Conservation (phyloP, 163 green algal genomes). For the Volvox carteri region DNA sequence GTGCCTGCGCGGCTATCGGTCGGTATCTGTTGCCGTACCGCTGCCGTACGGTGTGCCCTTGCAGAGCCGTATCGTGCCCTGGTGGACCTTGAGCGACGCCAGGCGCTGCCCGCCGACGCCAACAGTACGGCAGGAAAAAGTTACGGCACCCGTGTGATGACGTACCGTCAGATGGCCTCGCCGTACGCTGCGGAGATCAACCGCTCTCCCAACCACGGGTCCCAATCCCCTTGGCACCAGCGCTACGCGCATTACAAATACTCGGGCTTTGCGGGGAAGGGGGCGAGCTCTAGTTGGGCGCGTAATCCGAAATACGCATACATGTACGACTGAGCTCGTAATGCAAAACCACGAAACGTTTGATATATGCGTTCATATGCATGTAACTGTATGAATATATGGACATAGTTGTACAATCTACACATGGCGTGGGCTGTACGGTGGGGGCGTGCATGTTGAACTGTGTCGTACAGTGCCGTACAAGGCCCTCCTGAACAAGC, state of each 20-base stretch:
- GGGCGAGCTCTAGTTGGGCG: conserved; percentile 60
- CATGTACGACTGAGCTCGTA: conserved; percentile 59
- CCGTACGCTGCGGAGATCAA: conserved; percentile 41
- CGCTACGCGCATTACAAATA: conserved; percentile 57
- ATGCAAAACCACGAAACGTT: no score
- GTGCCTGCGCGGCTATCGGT: no score
- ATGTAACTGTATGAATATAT: not conserved
- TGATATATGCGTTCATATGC: no score
- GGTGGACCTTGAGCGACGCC: conserved; percentile 32
- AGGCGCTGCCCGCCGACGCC: not conserved
- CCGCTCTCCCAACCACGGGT: conserved; percentile 43
- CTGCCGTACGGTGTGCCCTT: not conserved
- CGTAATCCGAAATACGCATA: conserved; percentile 64
- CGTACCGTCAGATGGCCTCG: conserved; percentile 42
- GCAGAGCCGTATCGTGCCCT: conserved; percentile 44
- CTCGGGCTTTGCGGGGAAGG: conserved; percentile 50
- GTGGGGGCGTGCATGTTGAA: no score
- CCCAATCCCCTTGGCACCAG: conserved; percentile 54
- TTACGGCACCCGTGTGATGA: conserved; percentile 14
- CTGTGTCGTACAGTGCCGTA: no score
- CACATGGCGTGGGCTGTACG: no score
- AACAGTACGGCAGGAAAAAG: not conserved
- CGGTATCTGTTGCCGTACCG: no score
- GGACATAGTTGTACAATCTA: no score
- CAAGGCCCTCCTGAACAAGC: no score